phyloP scores from a whole-genome alignment of 2,329 filamentous ascomycete genomes.

The Cladosporium sp. region DNA sequence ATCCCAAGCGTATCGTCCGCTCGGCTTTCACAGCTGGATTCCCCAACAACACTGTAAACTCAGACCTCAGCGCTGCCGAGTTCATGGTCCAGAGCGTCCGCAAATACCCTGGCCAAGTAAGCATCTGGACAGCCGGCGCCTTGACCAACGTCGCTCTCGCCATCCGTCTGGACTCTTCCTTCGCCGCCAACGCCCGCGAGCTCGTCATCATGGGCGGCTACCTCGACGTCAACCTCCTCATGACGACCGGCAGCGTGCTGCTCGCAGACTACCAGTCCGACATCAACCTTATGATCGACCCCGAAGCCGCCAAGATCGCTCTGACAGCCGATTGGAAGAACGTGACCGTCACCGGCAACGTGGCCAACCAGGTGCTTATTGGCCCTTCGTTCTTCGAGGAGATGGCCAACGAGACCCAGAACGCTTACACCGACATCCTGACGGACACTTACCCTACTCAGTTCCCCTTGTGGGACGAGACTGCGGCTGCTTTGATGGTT shows the following conservation, averaged over 20 bases:
- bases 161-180: conserved; percentile 47
- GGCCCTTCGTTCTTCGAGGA: conserved; percentile 43
- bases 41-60: conserved; percentile 46
- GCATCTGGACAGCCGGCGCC: conserved; percentile 49
- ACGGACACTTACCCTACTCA: conserved; percentile 41
- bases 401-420: conserved; percentile 38
- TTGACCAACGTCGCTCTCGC: conserved; percentile 54
- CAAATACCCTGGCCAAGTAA: conserved; percentile 53
- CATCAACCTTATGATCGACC: conserved; percentile 55
- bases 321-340: conserved; percentile 50
- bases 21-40: conserved; percentile 49
- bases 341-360: conserved; percentile 48
- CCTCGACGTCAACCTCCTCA: conserved; percentile 42
- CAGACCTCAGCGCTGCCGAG: conserved; percentile 42
- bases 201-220: conserved; percentile 55
- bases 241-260: conserved; percentile 32
- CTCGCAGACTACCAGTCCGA: conserved; percentile 35
- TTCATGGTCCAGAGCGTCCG: conserved; percentile 50
- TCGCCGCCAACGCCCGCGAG: conserved; percentile 49
- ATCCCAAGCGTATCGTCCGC: conserved; percentile 44
- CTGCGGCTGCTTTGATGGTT: conserved; percentile 44
- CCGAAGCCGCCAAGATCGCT: conserved; percentile 52
- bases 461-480: conserved; percentile 51
- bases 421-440: conserved; percentile 42
- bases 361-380: conserved; percentile 50